These are phyloP conservation scores for Xanthoconium purpureum DNA, from an alignment of 768 basidiomycete species.

Conservation along the genomic window DNA sequence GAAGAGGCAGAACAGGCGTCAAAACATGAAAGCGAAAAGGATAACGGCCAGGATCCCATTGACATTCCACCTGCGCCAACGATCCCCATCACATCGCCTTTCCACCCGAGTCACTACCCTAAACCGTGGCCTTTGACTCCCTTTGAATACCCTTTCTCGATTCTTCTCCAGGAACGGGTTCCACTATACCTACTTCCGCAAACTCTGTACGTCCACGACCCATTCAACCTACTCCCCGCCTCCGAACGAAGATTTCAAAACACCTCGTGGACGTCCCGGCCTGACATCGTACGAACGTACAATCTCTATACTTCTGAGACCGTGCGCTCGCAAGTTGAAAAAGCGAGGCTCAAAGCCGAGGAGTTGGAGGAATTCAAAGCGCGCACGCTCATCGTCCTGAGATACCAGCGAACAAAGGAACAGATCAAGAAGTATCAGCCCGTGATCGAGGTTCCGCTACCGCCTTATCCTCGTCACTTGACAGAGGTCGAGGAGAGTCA, in stretches of 20 bases:
- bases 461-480: slow-evolving; percentile 22
- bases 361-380: slow-evolving; percentile 12
- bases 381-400: slow-evolving; percentile 19
- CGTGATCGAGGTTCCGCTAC: slow-evolving; percentile 30
- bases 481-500: slow-evolving; percentile 40
- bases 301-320: slow-evolving; percentile 16
- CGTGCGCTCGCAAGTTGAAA: background rate
- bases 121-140: slow-evolving; percentile 41
- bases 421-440: slow-evolving; percentile 26
- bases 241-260: background rate
- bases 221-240: slow-evolving; percentile 34
- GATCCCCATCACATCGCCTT: slow-evolving; percentile 24
- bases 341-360: slow-evolving; percentile 3
- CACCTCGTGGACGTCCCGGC: slow-evolving; percentile 28
- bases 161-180: slow-evolving; percentile 33
- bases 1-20: background rate
- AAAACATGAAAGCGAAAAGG: background rate
- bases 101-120: slow-evolving; percentile 37
- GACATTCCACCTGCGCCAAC: background rate
- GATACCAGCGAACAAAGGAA: slow-evolving; percentile 17
- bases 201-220: slow-evolving; percentile 44
- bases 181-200: slow-evolving; percentile 37
- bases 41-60: background rate
- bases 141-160: slow-evolving; percentile 25
- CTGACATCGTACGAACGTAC: slow-evolving; percentile 34